Evolutionary conservation across 2,329 filamentous ascomycete species (phyloP).

Genomic region (Dendrostoma leiphaemia): DNA sequence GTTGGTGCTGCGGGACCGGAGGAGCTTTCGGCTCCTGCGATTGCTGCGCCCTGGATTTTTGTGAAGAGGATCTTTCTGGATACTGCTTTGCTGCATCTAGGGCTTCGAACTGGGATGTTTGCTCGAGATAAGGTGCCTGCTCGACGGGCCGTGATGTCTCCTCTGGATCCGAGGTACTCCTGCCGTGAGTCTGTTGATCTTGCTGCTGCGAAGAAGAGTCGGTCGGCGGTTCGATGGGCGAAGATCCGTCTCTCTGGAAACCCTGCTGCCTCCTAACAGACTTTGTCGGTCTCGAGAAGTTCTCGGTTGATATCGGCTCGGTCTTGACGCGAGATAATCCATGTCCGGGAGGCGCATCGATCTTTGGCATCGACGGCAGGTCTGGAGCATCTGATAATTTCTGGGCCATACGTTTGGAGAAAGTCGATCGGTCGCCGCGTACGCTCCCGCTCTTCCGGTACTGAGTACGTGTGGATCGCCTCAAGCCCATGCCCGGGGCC

Average conservation of each 20-base stretch:
- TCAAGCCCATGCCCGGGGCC: conserved; percentile 73
- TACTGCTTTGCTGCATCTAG: conserved; percentile 36
- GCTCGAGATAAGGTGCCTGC: conserved; percentile 49
- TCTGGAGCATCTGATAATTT: conserved; percentile 61
- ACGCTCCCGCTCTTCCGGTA: conserved; percentile 85
- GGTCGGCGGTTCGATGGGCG: conserved; percentile 14
- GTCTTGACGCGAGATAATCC: conserved; percentile 64
- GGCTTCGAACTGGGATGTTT: too few relatives aligned
- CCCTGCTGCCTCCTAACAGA: conserved; percentile 48
- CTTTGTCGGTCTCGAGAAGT: conserved; percentile 60
- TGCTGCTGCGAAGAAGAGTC: conserved; percentile 1
- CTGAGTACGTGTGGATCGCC: conserved; percentile 87
- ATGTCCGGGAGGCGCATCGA: conserved; percentile 48
- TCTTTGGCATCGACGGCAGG: conserved; percentile 35
- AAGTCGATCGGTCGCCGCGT: conserved; percentile 71
- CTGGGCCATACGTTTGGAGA: conserved; percentile 68
- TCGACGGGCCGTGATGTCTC: conserved; percentile 63
- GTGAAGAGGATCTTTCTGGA: conserved; percentile 56
- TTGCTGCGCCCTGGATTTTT: conserved; percentile 39
- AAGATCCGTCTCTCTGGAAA: conserved; percentile 43
- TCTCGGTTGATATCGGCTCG: conserved; percentile 61
- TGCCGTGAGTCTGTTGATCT: conserved; percentile 27
- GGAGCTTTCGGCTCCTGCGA: conserved; percentile 34
- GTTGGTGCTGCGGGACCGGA: conserved; percentile 16
- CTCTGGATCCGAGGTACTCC: conserved; percentile 30